Conservation (phyloP, 2,329 filamentous ascomycete species). For the Fusarium pilosicola region DNA sequence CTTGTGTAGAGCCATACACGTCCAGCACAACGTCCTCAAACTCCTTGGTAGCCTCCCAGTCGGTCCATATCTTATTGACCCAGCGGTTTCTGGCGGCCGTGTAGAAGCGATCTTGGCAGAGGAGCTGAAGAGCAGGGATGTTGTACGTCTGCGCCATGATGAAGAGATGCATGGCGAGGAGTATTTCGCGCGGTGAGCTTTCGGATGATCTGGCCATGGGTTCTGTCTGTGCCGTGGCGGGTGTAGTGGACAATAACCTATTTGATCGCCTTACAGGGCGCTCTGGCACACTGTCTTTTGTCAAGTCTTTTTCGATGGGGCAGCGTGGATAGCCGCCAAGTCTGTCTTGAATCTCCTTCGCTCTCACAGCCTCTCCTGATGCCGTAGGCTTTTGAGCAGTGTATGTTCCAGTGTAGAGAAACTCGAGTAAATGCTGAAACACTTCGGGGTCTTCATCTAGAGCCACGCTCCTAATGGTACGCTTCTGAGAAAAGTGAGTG, state of each 20-base stretch:
- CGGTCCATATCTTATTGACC: not conserved
- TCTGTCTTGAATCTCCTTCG: conserved; percentile 8
- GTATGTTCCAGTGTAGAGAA: conserved; percentile 47
- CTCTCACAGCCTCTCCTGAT: not conserved
- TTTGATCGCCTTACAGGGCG: conserved; percentile 8
- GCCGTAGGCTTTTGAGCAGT: not conserved
- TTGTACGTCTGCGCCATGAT: conserved; percentile 51
- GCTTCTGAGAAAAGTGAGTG: not conserved
- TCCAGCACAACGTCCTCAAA: conserved; percentile 25
- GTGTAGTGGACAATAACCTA: conserved; percentile 7
- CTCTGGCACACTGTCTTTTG: not conserved
- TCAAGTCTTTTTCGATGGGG: not conserved
- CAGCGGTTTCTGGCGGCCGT: conserved; percentile 15
- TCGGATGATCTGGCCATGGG: not conserved
- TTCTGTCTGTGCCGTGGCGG: not conserved
- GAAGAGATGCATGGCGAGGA: conserved; percentile 44
- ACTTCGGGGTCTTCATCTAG: conserved; percentile 45
- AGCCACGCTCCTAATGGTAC: conserved; percentile 20
- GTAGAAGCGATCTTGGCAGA: conserved; percentile 47
- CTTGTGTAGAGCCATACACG: not conserved
- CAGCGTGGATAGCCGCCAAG: conserved; percentile 8
- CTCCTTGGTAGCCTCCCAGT: conserved; percentile 9
- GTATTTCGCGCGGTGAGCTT: not conserved
- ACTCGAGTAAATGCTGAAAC: conserved; percentile 45
- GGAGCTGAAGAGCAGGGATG: conserved; percentile 45